phyloP scores from a whole-genome alignment of 2,329 filamentous ascomycete species.

The Lecanosticta acicola region DNA sequence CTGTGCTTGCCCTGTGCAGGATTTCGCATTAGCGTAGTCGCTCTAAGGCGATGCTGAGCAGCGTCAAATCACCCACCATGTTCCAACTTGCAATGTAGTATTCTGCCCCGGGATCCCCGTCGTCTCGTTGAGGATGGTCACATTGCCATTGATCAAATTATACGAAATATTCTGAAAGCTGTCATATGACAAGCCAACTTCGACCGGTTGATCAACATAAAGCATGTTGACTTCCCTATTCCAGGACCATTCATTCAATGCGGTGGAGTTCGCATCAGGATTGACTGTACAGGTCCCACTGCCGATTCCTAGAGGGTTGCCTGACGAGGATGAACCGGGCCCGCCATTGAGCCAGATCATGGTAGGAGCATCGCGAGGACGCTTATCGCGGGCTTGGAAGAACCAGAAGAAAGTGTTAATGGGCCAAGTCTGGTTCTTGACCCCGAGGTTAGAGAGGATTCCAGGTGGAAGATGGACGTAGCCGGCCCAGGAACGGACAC shows the following conservation, averaged over 20 bases:
- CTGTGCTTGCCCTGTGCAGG: constrained; percentile 1
- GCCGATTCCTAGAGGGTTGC: constrained; percentile 1
- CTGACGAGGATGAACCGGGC: constrained; percentile 46
- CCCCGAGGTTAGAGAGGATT: constrained; percentile 18
- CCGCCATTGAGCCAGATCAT: constrained; percentile 56
- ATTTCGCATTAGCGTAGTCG: too few relatives aligned
- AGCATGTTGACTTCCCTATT: constrained; percentile 54
- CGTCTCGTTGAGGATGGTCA: constrained; percentile 15
- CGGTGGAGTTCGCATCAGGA: constrained; percentile 46
- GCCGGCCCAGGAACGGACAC: constrained; percentile 41
- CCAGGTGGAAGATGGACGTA: constrained; percentile 28
- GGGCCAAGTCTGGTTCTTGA: constrained; percentile 21
- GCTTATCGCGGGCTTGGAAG: constrained; percentile 53
- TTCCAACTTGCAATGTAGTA: constrained; percentile 47
- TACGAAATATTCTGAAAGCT: constrained; percentile 35
- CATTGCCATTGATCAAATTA: constrained; percentile 24
- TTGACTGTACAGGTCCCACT: constrained; percentile 50
- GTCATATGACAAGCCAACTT: constrained; percentile 10
- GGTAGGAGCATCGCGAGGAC: constrained; percentile 50
- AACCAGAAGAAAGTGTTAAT: constrained; percentile 54
- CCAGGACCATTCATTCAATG: constrained; percentile 56
- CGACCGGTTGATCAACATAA: constrained; percentile 58
- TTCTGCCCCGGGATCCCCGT: constrained; percentile 43
- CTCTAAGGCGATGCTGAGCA: too few relatives aligned
- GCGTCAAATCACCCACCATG: too few relatives aligned